Evolutionary conservation across 2,329 filamentous ascomycete species (phyloP).

Genomic region (Fusarium heterosporum): DNA sequence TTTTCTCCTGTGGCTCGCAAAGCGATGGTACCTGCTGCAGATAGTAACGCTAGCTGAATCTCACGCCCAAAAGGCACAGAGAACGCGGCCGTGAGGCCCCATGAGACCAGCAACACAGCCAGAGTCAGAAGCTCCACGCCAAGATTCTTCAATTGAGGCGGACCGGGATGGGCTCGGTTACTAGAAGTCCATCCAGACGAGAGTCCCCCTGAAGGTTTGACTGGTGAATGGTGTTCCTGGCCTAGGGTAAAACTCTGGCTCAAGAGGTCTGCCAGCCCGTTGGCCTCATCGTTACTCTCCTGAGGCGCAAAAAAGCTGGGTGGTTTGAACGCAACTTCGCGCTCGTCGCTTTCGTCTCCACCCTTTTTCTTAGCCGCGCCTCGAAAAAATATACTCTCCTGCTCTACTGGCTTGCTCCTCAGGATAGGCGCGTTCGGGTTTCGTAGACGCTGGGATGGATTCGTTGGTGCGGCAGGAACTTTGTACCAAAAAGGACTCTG

Average conservation of each 20-base stretch:
- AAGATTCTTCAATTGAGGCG: conserved; percentile 7
- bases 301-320: conserved; percentile 70
- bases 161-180: not conserved
- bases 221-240: conserved; percentile 42
- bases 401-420: conserved; percentile 58
- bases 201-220: not conserved
- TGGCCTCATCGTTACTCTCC: conserved; percentile 56
- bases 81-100: conserved; percentile 42
- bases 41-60: conserved; percentile 45
- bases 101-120: conserved; percentile 39
- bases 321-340: conserved; percentile 63
- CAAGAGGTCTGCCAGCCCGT: conserved; percentile 59
- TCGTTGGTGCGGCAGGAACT: conserved; percentile 75
- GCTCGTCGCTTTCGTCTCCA: conserved; percentile 24
- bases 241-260: conserved; percentile 58
- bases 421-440: conserved; percentile 70
- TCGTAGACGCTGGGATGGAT: conserved; percentile 70
- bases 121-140: conserved; percentile 43
- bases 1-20: conserved; percentile 48
- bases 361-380: conserved; percentile 35
- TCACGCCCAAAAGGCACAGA: conserved; percentile 46
- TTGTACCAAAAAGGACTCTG: conserved; percentile 74
- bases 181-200: not conserved
- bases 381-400: conserved; percentile 64
- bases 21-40: conserved; percentile 48